Base-by-base conservation (phyloP, 495 filamentous ascomycete species). In the Achaetomiella virescens region DNA sequence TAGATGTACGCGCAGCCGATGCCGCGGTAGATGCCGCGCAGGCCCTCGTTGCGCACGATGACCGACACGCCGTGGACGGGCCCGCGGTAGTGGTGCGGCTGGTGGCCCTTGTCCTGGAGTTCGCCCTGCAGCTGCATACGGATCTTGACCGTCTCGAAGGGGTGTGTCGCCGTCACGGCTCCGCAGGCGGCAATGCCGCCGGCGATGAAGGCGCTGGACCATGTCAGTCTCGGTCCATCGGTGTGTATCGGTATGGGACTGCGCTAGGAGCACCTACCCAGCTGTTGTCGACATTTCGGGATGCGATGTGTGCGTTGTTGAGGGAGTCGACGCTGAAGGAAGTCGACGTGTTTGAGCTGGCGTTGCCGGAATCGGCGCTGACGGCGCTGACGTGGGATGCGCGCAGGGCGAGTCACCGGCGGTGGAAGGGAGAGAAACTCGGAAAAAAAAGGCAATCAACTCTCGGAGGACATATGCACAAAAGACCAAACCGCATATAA, bases 101-200 rank as follows among this genome's bases (percentile, higher is more conserved):
- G 88, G 56, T 90, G 84, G 54, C 81, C 77, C 68, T 93, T 96
- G 21, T 84, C 75, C 64, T 97, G 90, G 52, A 99, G 79, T 76
- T 99, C 93, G 68, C 93, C 93, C 69, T 99, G 93, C 48, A 99
- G 75, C 80, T 99, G 93, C 76, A 98, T 81, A 61, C 92, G 89
- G 68, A 97, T 99, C 83, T 99, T 99, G 55, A 97, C 90, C 7
- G 93, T 97, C 74, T 99, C 93, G 76, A 97, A 97, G 57, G 90
- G 89, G 71, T 99, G 93, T 37, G 93, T 99, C 44, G 95, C 92
- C 4, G 93, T 97, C 48, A 99, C 95, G 50, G 93, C 93, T 60
- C 93, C 93, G 73, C 91, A 96, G 50, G 95, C 93, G 61, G 93
- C 93, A 67, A 97, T 88, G 58, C 93, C 93, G 69, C 93, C 93